A percentile compares a stretch with the other conserved stretches of the same genome.
Conservation (phyloP, 2,329 filamentous ascomycete species). For the Macrophomina tecta region DNA sequence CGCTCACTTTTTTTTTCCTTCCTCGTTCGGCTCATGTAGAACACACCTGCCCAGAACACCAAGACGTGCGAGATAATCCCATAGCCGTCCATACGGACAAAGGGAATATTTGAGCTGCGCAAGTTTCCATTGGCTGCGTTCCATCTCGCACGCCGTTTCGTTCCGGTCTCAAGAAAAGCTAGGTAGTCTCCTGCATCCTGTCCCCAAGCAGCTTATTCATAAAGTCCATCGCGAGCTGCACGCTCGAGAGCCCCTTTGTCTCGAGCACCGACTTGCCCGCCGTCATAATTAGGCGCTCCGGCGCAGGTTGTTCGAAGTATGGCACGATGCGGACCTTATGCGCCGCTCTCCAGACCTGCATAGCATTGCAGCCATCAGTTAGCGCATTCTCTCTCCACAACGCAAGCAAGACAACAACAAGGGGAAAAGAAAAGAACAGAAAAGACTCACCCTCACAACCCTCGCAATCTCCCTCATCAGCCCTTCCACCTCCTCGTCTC, state of each 20-base stretch:
- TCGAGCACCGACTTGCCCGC: conserved; percentile 3
- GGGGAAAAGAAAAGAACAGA: background rate
- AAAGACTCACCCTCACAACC: background rate
- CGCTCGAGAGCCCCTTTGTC: background rate
- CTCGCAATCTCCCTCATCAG: background rate
- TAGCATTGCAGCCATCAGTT: background rate
- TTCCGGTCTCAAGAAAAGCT: background rate
- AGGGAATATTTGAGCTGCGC: too few relatives aligned
- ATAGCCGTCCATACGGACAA: too few relatives aligned
- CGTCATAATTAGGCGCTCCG: conserved; percentile 2
- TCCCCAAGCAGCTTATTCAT: background rate
- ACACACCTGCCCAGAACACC: too few relatives aligned
- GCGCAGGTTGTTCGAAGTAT: background rate
- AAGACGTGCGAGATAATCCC: too few relatives aligned
- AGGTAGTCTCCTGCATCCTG: background rate
- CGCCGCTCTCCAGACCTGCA: conserved; percentile 10
- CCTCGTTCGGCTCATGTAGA: background rate
- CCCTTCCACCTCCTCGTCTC: background rate
- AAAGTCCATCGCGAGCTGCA: background rate
- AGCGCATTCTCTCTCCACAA: too few relatives aligned
- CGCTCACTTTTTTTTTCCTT: background rate
- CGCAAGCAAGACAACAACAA: background rate
- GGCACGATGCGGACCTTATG: conserved; percentile 5
- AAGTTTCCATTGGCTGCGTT: too few relatives aligned
- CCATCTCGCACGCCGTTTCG: too few relatives aligned